Base-by-base conservation (phyloP, 1,139 yeast species). In the Debaryomycetaceae sp. region DNA sequence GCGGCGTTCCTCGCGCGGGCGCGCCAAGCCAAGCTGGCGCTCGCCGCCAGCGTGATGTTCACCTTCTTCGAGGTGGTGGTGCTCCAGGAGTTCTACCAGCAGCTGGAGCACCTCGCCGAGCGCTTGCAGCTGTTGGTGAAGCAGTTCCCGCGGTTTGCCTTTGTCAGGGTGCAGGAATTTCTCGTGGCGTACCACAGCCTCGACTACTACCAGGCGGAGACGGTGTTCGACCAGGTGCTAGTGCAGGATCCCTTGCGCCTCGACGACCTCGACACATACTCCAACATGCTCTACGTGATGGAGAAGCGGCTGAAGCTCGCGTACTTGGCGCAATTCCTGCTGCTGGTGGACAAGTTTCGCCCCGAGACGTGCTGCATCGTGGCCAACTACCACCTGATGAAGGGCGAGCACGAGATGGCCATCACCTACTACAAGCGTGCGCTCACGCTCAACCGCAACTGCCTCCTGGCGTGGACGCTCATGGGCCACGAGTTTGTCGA, bases 401-500 rank as follows among this genome's bases (percentile, higher is more conserved):
- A 83, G 44, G 84, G 89, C 35, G 96, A 91, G 47, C 98, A 91
- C 53, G 96, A 89, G 51, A 84, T 84, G 56, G 95, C 98, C 0
- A 86, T 93, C 37, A 78, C 83, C 76, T 88, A 88, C 57, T 93
- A 89, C 49, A 83, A 88, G 47, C 68, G 97, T 34, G 98, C 98
- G 0, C 61, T 93, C 25, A 76, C 86, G 0, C 64, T 91, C 35
- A 83, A 88, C 52, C 77, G 85, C 37, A 76, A 78, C 43, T 86
- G 94, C 45, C 64, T 89, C 13, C 78, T 89, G 44, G 97, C 98
- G 0, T 93, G 98, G 97, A 91, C 97, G 0, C 65, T 93, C 37
- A 89, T 93, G 96, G 98, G 99, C 9, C 99, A 93, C 57, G 99
- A 93, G 57, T 93, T 86, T 61, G 95, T 93, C 9, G 98, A 93